These are phyloP conservation scores for Eugenia klotzschiana DNA, from an alignment of 441 rosid genomes.

Conservation along the genomic window DNA sequence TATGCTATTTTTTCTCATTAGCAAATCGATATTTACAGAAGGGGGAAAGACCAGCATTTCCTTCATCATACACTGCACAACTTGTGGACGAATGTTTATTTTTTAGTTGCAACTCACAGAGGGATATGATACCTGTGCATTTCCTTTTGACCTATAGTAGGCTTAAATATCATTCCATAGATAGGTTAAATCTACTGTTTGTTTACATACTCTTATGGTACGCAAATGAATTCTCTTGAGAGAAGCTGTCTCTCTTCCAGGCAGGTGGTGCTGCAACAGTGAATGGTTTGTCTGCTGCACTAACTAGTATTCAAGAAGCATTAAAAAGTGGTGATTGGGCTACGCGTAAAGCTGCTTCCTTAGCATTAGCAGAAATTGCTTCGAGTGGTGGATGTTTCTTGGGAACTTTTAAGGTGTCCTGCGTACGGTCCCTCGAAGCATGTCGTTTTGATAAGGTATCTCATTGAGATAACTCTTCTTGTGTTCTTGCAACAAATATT, in stretches of 20 bases:
- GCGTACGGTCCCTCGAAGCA: slow-evolving; percentile 60
- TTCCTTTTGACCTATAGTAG: neutral
- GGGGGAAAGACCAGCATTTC: neutral
- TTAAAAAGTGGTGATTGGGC: slow-evolving; percentile 72
- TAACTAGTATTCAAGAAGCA: slow-evolving; percentile 58
- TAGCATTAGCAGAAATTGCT: slow-evolving; percentile 67
- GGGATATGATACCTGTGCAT: neutral
- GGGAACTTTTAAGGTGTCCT: slow-evolving; percentile 57
- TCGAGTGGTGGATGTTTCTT: slow-evolving; percentile 47
- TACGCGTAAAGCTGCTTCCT: slow-evolving; percentile 84
- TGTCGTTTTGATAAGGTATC: slow-evolving; percentile 87
- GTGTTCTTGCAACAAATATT: neutral
- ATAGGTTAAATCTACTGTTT: neutral
- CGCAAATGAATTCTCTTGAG: neutral
- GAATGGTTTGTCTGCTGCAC: slow-evolving; percentile 46
- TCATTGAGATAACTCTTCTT: neutral
- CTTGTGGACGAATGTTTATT: neutral
- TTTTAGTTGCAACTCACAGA: neutral
- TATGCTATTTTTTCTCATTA: neutral
- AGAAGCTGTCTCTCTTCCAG: slow-evolving; percentile 20
- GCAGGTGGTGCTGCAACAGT: slow-evolving; percentile 78
- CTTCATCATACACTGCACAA: neutral
- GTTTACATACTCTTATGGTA: neutral
- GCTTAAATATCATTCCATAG: neutral
- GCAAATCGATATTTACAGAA: neutral